Evolutionary conservation across 1,284 basidiomycete genomes (phyloP).

Genomic region (Rhodofomes roseus): DNA sequence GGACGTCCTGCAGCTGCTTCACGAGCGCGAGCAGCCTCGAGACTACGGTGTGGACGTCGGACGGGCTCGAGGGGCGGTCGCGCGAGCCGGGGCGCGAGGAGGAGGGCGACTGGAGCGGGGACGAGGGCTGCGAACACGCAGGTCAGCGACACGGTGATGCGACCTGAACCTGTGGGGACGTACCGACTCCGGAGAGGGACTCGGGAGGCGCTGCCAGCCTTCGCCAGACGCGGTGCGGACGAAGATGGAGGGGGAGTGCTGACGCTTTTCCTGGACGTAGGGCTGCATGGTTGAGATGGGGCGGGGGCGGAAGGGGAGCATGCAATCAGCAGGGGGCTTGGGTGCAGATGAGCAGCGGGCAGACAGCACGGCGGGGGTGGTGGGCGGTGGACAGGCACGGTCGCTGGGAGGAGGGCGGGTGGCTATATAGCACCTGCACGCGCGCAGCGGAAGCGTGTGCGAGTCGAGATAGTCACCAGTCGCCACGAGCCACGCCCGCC

Average conservation of each 20-base stretch:
- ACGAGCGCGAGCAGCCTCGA: slow-evolving; percentile 83
- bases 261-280: background rate
- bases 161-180: slow-evolving; percentile 5
- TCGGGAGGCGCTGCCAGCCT: slow-evolving; percentile 11
- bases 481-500: slow-evolving; percentile 1
- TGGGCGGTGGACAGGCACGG: background rate
- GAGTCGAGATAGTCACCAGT: background rate
- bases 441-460: background rate
- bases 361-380: background rate
- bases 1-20: slow-evolving; percentile 78
- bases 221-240: slow-evolving; percentile 12
- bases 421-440: background rate
- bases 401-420: background rate
- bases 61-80: slow-evolving; percentile 10
- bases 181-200: slow-evolving; percentile 15
- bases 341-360: background rate
- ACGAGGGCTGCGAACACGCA: slow-evolving; percentile 4
- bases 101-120: slow-evolving; percentile 4
- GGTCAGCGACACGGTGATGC: slow-evolving; percentile 5
- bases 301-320: slow-evolving; percentile 7
- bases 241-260: slow-evolving; percentile 9
- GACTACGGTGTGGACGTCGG: slow-evolving; percentile 65
- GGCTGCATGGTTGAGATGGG: slow-evolving; percentile 6
- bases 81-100: slow-evolving; percentile 9
- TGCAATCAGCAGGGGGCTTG: background rate